These are phyloP conservation scores for Syzygium oleosum DNA, from an alignment of 345 rosid species.

Conservation along the genomic window DNA sequence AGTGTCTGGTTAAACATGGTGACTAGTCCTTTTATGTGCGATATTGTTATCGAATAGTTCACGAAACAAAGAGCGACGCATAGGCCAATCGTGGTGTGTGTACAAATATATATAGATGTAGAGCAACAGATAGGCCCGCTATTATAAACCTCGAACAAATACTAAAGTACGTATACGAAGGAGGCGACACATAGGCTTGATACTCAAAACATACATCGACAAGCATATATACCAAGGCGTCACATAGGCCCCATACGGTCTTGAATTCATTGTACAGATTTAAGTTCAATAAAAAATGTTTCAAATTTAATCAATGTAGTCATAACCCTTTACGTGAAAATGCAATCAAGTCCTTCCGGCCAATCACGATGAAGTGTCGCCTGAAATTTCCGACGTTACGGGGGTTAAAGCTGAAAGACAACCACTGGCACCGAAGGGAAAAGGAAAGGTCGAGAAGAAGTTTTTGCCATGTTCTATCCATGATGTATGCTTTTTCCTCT, in stretches of 20 bases:
- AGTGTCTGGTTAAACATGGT: background rate
- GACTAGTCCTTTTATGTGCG: background rate
- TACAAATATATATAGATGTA: too few species aligned
- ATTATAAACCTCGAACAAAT: background rate
- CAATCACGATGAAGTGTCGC: too few species aligned
- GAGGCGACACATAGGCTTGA: accelerated
- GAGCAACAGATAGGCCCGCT: background rate
- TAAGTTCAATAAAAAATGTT: background rate
- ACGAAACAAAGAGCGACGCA: background rate
- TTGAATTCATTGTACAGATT: background rate
- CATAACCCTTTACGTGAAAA: background rate
- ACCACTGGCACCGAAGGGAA: background rate
- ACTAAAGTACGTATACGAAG: background rate
- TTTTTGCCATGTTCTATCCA: background rate
- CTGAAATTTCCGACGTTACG: background rate
- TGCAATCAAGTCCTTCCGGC: background rate
- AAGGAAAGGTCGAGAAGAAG: background rate
- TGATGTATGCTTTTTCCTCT: background rate
- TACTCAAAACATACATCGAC: accelerated
- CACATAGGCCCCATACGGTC: background rate
- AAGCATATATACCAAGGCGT: accelerated
- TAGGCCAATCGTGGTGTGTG: too few species aligned
- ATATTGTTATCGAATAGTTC: accelerated
- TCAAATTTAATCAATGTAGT: background rate
- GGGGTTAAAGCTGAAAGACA: background rate